Evolutionary conservation across 805 yeast species (phyloP), one percentile per base, ranked within the genome.

Genomic region (Candida broadrunensis): DNA sequence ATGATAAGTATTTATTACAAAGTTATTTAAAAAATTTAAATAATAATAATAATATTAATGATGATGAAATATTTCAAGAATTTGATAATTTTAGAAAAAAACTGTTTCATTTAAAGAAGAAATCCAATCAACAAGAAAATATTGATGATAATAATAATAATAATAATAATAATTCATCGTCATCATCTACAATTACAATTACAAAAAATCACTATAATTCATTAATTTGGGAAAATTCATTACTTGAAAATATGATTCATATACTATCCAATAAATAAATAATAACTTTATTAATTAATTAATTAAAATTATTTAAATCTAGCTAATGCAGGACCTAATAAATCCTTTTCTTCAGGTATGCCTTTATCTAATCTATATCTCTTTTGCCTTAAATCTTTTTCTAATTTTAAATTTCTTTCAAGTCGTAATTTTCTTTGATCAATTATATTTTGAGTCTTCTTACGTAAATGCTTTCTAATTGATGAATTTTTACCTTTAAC

Each of bases 401-500:
- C 97, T 51, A 73, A 75, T 57, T 77, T 76, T 58, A 88, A 70
- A 50, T 86, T 86, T 41, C 75, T 77, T 58, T 90, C 90, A 11
- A 87, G 72, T 49, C 95, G 80, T 58, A 83, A 55, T 52, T 83
- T 83, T 54, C 97, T 81, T 61, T 88, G 88, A 60, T 88, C 95
- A 46, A 90, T 79, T 34, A 89, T 90, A 56, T 89, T 89, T 59
- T 78, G 81, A 41, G 83, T 81, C 74, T 84, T 85, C 76, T 87
- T 90, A 60, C 96, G 81, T 63, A 86, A 67, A 59, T 82, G 81
- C 40, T 82, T 77, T 58, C 96, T 82, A 45, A 91, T 66, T 1
- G 89, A 82, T 7, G 97, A 88, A 65, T 89, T 88, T 63, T 85
- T 85, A 36, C 88, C 85, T 56, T 80, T 81, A 29, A 81, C 81